Conservation (phyloP, 768 basidiomycete species). For the Cystofilobasidium ferigula region DNA sequence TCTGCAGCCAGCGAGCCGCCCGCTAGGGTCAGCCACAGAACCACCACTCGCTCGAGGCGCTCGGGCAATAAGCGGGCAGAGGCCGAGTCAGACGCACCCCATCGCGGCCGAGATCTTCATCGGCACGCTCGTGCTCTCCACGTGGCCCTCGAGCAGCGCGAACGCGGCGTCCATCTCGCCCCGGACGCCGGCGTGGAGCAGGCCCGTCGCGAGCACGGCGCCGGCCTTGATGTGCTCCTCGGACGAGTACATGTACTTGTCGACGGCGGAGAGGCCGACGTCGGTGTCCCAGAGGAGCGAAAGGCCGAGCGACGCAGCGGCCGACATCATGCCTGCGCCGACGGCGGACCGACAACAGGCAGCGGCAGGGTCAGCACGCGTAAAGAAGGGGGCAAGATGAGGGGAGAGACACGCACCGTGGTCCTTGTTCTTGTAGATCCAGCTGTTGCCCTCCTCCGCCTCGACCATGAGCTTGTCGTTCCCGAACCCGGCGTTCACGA, state of each 20-base stretch:
- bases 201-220: slow-evolving; percentile 85
- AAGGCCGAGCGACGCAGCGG: slow-evolving; percentile 84
- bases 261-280: slow-evolving; percentile 80
- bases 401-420: slow-evolving; percentile 51
- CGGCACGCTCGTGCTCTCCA: slow-evolving; percentile 71
- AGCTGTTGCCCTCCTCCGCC: slow-evolving; percentile 89
- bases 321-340: slow-evolving; percentile 80
- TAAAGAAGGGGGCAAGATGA: no score
- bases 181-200: slow-evolving; percentile 76
- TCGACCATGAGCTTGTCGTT: slow-evolving; percentile 98
- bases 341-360: not conserved
- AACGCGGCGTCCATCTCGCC: slow-evolving; percentile 88
- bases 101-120: slow-evolving; percentile 80
- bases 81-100: slow-evolving; percentile 45
- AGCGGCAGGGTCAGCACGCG: slow-evolving; percentile 7
- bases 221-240: slow-evolving; percentile 98
- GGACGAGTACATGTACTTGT: slow-evolving; percentile 91
- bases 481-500: slow-evolving; percentile 95
- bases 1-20: no score
- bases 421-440: slow-evolving; percentile 99
- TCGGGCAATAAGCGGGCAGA: not conserved
- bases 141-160: slow-evolving; percentile 78
- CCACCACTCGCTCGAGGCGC: no score
- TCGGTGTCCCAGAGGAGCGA: slow-evolving; percentile 95
- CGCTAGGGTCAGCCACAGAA: no score